Evolutionary conservation across 2,329 filamentous ascomycete genomes (phyloP), one percentile per base, ranked within the genome.

Genomic region (Alternaria novae-zelandiae): DNA sequence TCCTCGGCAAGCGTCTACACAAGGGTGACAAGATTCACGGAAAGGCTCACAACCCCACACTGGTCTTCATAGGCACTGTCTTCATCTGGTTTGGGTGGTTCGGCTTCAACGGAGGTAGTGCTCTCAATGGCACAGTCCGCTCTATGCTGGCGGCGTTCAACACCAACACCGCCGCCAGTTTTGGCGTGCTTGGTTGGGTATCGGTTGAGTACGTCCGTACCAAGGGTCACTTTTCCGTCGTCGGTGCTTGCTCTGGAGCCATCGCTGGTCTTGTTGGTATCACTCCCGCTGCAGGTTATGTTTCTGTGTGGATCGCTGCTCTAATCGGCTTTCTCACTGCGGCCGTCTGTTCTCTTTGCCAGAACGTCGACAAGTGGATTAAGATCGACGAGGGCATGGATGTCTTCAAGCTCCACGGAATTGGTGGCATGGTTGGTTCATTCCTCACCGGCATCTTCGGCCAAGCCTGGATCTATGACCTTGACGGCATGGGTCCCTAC

Each of bases 21-120:
- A 79, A 80, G 45, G 82, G 83, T 53, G 82, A 84, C 58, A 81
- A 83, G 64, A 78, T 81, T 25, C 84, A 86, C 68, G 80, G 82
- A 63, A 88, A 86, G 74, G 85, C 88, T 2, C 88, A 90, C 73
- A 90, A 89, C 75, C 86, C 88, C 0, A 85, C 87, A 0, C 82
- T 90, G 1, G 87, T 90, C 68, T 88, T 88, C 68, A 82, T 90
- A 3, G 88, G 88, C 2, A 90, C 88, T 1, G 81, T 89, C 2
- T 80, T 90, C 44, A 89, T 90, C 64, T 90, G 88, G 88, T 89
- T 90, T 63, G 88, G 85, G 9, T 88, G 86, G 86, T 85, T 86
- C 64, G 86, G 86, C 2, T 88, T 88, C 76, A 88, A 88, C 72
- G 86, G 86, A 47, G 86, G 86, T 13, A 86, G 83, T 5, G 83